phyloP scores from a whole-genome alignment of 1,284 basidiomycete genomes.

The Coniferiporia sulphurascens region DNA sequence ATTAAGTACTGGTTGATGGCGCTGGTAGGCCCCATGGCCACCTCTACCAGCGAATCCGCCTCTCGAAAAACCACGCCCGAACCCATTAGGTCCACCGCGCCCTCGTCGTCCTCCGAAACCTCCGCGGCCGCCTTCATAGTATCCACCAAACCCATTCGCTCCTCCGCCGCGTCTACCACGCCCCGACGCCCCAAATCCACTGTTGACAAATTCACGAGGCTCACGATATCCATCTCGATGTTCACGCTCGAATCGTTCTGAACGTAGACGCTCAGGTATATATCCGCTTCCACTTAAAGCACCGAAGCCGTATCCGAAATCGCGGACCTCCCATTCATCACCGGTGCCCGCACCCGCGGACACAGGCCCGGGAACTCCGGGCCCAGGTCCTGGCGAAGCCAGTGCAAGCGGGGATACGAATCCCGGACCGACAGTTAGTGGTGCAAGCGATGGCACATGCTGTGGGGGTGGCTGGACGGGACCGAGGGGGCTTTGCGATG shows the following conservation, averaged over 20 bases:
- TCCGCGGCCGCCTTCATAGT: conserved; percentile 28
- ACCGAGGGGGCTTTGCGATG: conserved; percentile 14
- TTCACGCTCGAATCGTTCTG: conserved; percentile 27
- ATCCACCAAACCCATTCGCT: conserved; percentile 9
- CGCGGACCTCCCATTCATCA: conserved; percentile 52
- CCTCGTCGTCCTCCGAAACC: conserved; percentile 22
- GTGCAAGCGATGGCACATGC: conserved; percentile 14
- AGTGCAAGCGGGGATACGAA: conserved; percentile 20
- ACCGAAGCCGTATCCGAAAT: conserved; percentile 61
- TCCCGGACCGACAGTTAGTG: conserved; percentile 11
- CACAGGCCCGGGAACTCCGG: conserved; percentile 12
- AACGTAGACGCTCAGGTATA: conserved; percentile 27
- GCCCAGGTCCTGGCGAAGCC: conserved; percentile 18
- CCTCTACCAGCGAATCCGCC: conserved; percentile 25
- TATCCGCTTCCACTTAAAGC: conserved; percentile 32
- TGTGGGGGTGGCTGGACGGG: conserved; percentile 10
- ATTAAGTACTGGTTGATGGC: conserved; percentile 15
- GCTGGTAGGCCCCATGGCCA: conserved; percentile 5
- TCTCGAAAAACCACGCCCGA: conserved; percentile 31
- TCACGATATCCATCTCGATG: conserved; percentile 19
- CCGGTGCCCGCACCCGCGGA: conserved; percentile 14
- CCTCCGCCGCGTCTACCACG: conserved; percentile 7
- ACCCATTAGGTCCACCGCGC: conserved; percentile 21
- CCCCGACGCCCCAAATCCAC: background rate
- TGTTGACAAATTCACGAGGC: conserved; percentile 1